Percentiles rank a stretch among this genome's conserved stretches.
Conservation (phyloP, 768 basidiomycete species). For the Dacryopinax spathularia region DNA sequence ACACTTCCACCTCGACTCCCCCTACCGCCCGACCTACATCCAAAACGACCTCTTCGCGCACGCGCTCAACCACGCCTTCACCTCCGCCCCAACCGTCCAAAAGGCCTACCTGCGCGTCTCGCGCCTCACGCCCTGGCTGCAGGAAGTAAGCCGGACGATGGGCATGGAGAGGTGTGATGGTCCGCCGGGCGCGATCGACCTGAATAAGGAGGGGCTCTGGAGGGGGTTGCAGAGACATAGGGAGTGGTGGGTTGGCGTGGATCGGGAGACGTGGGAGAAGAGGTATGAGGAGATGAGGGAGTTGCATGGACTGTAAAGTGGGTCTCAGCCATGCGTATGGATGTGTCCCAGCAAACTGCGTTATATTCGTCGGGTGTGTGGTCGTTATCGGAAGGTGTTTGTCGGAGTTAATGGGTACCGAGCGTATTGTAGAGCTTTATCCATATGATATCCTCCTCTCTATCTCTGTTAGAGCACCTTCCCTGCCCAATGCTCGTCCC, state of each 20-base stretch:
- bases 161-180: background rate
- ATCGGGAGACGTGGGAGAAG: background rate
- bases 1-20: constrained; percentile 60
- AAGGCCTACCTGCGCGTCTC: constrained; percentile 6
- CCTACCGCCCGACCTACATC: constrained; percentile 40
- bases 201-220: background rate
- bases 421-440: too few relatives aligned
- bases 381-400: too few relatives aligned
- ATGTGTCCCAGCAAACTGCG: too few relatives aligned
- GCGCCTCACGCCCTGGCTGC: background rate
- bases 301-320: background rate
- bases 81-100: constrained; percentile 18
- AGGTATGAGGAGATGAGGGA: constrained; percentile 2
- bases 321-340: too few relatives aligned
- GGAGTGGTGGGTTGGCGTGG: background rate
- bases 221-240: background rate
- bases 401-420: too few relatives aligned
- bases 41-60: constrained; percentile 54
- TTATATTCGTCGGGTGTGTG: too few relatives aligned
- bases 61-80: constrained; percentile 46
- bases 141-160: background rate
- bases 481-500: too few relatives aligned
- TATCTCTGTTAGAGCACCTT: too few relatives aligned
- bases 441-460: too few relatives aligned
- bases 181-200: background rate